A percentile compares a stretch with the other conserved stretches of the same genome.
phyloP scores from a whole-genome alignment of 306 rosid species.

The Fagus sylvatica region DNA sequence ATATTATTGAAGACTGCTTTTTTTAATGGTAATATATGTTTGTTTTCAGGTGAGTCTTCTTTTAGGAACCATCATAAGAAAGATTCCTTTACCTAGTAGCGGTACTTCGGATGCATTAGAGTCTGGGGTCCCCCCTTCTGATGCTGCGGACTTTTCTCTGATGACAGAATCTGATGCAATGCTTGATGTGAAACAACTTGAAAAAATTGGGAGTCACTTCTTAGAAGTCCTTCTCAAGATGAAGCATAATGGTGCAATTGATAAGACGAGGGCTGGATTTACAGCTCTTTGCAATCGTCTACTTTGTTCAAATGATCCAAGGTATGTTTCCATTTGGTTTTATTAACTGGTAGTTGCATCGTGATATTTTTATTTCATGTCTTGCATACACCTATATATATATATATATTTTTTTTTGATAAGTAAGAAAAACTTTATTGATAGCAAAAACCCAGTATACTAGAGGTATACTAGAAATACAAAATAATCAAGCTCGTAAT shows the following conservation, averaged over 20 bases:
- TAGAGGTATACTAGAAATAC: too few relatives aligned
- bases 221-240: conserved; percentile 96
- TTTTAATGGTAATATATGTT: conserved; percentile 20
- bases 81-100: conserved; percentile 73
- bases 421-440: too few relatives aligned
- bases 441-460: too few relatives aligned
- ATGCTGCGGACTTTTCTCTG: conserved; percentile 27
- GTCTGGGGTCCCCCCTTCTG: conserved; percentile 38
- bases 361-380: conserved; percentile 1
- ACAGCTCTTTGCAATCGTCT: conserved; percentile 96
- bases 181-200: conserved; percentile 81
- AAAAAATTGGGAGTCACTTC: conserved; percentile 89
- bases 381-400: too few relatives aligned
- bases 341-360: background rate
- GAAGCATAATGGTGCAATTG: conserved; percentile 99
- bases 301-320: conserved; percentile 85
- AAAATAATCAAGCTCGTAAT: too few relatives aligned
- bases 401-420: too few relatives aligned
- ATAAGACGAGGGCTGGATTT: conserved; percentile 97
- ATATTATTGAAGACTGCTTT: background rate
- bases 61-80: conserved; percentile 86
- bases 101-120: conserved; percentile 44
- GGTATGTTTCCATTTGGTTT: conserved; percentile 38
- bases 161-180: conserved; percentile 44
- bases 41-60: conserved; percentile 90